Evolutionary conservation across 768 basidiomycete genomes (phyloP).

Genomic region (Zangia roseola): DNA sequence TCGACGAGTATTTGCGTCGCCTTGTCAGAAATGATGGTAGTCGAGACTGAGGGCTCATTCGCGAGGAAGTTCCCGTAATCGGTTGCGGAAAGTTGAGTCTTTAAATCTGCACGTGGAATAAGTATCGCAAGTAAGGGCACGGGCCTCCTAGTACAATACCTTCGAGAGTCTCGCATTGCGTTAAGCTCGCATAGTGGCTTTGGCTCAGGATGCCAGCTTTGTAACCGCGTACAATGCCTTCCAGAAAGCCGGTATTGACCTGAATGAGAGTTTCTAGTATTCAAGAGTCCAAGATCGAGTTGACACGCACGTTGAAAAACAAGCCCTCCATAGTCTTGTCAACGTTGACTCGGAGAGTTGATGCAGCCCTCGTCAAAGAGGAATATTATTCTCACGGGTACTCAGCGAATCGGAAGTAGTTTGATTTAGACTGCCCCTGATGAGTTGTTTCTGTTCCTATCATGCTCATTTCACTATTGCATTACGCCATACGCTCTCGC

Average conservation of each 20-base stretch:
- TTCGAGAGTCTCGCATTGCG: slow-evolving; percentile 96
- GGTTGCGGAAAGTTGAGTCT: slow-evolving; percentile 92
- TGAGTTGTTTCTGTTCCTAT: background rate
- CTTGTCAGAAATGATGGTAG: slow-evolving; percentile 94
- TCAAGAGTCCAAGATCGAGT: background rate
- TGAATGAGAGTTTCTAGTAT: slow-evolving; percentile 34
- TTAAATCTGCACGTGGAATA: slow-evolving; percentile 64
- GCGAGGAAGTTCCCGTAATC: slow-evolving; percentile 99
- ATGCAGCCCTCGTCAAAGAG: slow-evolving; percentile 5
- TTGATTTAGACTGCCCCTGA: no score
- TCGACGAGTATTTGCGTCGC: slow-evolving; percentile 94
- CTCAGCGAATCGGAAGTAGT: no score
- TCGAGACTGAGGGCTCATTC: slow-evolving; percentile 91
- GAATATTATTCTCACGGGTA: slow-evolving; percentile 20
- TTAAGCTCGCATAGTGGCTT: slow-evolving; percentile 87
- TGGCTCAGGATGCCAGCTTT: slow-evolving; percentile 89
- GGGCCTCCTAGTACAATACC: slow-evolving; percentile 45
- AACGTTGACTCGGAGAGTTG: background rate
- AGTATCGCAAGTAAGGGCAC: background rate
- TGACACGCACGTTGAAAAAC: slow-evolving; percentile 74
- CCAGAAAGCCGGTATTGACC: slow-evolving; percentile 75
- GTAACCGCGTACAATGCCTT: slow-evolving; percentile 87
- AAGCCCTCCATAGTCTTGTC: slow-evolving; percentile 71
- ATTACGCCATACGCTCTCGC: slow-evolving; percentile 9
- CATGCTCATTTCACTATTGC: background rate